Percentiles rank a stretch among this genome's conserved stretches.
phyloP scores from a whole-genome alignment of 2,329 filamentous ascomycete genomes.

The Ceratocystis alfenasii region DNA sequence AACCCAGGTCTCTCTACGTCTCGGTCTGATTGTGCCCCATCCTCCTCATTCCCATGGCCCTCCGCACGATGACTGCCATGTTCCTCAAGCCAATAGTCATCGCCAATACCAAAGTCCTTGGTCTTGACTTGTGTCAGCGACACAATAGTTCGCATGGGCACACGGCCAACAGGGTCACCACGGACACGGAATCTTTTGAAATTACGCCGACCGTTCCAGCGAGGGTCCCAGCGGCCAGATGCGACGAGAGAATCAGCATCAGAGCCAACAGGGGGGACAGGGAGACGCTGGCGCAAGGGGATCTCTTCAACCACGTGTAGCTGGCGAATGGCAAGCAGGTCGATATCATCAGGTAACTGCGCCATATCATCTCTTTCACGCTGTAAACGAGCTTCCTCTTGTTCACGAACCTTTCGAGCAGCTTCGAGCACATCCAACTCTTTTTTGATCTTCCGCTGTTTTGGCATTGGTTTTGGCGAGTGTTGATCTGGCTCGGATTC shows the following conservation, averaged over 20 bases:
- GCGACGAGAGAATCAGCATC: constrained; percentile 40
- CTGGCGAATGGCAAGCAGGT: constrained; percentile 59
- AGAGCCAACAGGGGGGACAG: constrained; percentile 17
- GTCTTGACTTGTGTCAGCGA: constrained; percentile 57
- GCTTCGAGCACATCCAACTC: constrained; percentile 58
- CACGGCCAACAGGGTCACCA: constrained; percentile 37
- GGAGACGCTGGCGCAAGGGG: constrained; percentile 40
- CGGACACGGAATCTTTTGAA: constrained; percentile 75
- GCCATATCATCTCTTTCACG: constrained; percentile 44
- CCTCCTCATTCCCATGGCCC: constrained; percentile 24
- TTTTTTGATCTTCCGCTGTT: constrained; percentile 41
- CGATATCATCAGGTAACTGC: constrained; percentile 48
- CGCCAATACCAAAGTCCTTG: constrained; percentile 61
- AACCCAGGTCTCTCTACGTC: no score
- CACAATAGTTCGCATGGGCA: constrained; percentile 48
- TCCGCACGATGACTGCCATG: constrained; percentile 25
- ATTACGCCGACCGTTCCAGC: constrained; percentile 90
- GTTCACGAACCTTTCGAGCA: constrained; percentile 47
- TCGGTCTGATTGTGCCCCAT: background rate
- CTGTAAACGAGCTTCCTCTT: constrained; percentile 52
- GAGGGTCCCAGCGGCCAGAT: constrained; percentile 62
- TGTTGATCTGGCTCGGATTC: constrained; percentile 18
- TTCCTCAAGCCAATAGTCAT: constrained; percentile 62
- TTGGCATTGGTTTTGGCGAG: constrained; percentile 26
- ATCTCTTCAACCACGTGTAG: constrained; percentile 69